phyloP scores from a whole-genome alignment of 2,329 filamentous ascomycete species.

The Cercospora brassicicola region DNA sequence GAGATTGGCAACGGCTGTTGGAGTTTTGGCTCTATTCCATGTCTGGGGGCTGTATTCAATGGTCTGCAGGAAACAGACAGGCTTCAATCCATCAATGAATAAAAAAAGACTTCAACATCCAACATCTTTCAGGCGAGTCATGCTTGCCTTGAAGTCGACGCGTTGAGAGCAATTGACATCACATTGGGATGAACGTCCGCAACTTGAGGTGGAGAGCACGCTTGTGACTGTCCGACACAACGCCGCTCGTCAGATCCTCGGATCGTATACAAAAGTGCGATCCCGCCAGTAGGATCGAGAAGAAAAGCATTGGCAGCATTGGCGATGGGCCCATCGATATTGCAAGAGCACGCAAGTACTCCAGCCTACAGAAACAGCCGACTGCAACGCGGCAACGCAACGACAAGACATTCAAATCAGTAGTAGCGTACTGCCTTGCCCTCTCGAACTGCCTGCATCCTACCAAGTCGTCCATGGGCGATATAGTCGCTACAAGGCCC shows the following conservation, averaged over 20 bases:
- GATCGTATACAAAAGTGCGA: background rate
- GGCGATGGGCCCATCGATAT: background rate
- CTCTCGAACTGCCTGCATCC: background rate
- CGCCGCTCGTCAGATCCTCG: background rate
- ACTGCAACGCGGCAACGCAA: background rate
- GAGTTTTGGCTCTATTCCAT: background rate
- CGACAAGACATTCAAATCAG: background rate
- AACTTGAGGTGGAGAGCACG: background rate
- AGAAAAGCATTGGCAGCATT: background rate
- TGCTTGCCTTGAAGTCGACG: background rate
- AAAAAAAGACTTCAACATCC: background rate
- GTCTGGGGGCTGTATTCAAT: background rate
- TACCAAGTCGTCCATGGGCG: background rate
- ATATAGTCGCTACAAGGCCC: background rate
- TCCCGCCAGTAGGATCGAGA: background rate
- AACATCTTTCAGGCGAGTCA: background rate
- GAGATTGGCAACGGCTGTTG: background rate
- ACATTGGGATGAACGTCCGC: background rate
- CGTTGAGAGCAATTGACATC: background rate
- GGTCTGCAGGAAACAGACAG: conserved; percentile 1
- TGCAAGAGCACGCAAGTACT: background rate
- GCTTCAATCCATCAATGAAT: background rate
- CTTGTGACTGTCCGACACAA: background rate
- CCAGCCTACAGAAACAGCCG: background rate
- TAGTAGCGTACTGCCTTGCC: background rate